Conservation (phyloP, 805 yeast species). For the Wickerhamiella cacticola region DNA sequence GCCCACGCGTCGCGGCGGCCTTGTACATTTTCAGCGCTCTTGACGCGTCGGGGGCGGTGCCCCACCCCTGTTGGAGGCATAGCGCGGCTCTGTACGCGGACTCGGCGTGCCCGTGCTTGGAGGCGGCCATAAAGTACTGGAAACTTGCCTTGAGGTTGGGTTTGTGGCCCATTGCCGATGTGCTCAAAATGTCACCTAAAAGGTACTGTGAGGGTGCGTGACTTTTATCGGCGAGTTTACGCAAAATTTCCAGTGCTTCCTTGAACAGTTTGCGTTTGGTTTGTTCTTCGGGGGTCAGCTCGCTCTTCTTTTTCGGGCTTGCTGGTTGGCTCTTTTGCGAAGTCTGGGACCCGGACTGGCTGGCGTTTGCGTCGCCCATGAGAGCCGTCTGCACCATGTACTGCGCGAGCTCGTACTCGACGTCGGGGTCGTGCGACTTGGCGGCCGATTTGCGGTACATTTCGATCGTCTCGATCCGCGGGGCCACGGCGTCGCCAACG, state of each 20-base stretch:
- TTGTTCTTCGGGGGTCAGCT: constrained; percentile 23
- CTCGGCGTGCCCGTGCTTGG: constrained; percentile 86
- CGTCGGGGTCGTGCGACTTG: constrained; percentile 70
- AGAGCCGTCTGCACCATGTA: constrained; percentile 79
- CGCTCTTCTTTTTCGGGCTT: constrained; percentile 3
- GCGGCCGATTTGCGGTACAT: constrained; percentile 77
- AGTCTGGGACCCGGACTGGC: neutral
- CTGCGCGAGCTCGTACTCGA: constrained; percentile 84
- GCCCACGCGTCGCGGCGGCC: constrained; percentile 81
- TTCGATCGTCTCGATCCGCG: constrained; percentile 74
- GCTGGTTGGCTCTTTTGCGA: neutral
- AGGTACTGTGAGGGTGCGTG: constrained; percentile 84
- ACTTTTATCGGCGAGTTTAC: constrained; percentile 64
- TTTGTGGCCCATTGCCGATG: constrained; percentile 66
- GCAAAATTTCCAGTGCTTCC: constrained; percentile 64
- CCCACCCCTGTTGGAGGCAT: constrained; percentile 89
- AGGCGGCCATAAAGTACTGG: constrained; percentile 69
- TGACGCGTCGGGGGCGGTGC: constrained; percentile 77
- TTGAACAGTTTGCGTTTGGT: constrained; percentile 49
- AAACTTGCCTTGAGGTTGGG: constrained; percentile 69
- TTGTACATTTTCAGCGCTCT: constrained; percentile 72
- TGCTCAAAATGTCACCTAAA: constrained; percentile 77
- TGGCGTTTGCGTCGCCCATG: constrained; percentile 15
- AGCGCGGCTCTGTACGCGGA: constrained; percentile 83
- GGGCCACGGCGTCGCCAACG: constrained; percentile 35